These are phyloP conservation scores for Acacia crassicarpa DNA, from an alignment of 306 rosid genomes.

Conservation along the genomic window DNA sequence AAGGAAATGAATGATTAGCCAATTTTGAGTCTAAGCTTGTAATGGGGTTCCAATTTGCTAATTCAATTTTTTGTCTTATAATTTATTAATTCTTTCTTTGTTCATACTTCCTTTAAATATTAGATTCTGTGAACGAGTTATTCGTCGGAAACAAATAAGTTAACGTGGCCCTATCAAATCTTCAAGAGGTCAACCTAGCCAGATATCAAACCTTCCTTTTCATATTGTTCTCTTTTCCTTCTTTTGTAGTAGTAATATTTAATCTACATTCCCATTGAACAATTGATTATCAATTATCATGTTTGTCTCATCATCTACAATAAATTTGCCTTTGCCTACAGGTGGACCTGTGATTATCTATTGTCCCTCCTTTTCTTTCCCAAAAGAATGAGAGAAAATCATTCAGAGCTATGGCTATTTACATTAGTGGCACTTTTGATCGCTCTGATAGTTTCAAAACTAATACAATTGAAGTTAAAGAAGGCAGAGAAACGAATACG, in stretches of 20 bases:
- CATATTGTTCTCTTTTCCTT: background rate
- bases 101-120: constrained; percentile 19
- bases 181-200: constrained; percentile 43
- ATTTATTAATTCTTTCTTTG: background rate
- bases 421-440: constrained; percentile 34
- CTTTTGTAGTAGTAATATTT: background rate
- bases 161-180: constrained; percentile 45
- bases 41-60: constrained; percentile 27
- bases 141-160: constrained; percentile 32
- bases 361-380: constrained; percentile 31
- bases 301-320: constrained; percentile 22
- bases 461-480: constrained; percentile 27
- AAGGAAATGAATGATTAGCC: constrained; percentile 5
- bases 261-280: constrained; percentile 32
- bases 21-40: background rate
- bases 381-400: constrained; percentile 49
- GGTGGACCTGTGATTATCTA: constrained; percentile 26
- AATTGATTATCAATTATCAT: constrained; percentile 31
- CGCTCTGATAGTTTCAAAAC: constrained; percentile 38
- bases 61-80: constrained; percentile 13
- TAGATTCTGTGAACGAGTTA: constrained; percentile 12
- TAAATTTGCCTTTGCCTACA: constrained; percentile 27
- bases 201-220: constrained; percentile 25
- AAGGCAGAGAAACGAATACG: constrained; percentile 21
- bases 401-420: constrained; percentile 44